Evolutionary conservation across 1,284 basidiomycete genomes (phyloP), one percentile per base, ranked within the genome.

Genomic region (Cryptococcus sp.): DNA sequence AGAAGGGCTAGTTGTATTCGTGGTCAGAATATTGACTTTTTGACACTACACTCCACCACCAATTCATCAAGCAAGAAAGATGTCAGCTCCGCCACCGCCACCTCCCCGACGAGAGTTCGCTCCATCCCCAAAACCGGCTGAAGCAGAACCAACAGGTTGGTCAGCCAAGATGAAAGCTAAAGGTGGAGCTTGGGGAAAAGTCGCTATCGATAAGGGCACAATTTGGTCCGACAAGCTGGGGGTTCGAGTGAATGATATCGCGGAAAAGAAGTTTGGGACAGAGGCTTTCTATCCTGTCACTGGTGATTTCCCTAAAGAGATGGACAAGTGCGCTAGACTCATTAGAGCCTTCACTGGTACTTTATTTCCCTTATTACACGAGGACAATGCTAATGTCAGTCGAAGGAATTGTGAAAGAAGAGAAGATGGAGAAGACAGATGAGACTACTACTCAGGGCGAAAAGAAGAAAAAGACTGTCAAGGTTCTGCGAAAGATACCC

Each of bases 211-310:
- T 13, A 74, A 72, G 53, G 52, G 59, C 4, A 55, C 68, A 14
- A 56, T 57, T 23, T 54, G 66, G 36, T 62, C 57, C 21, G 75
- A 76, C 55, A 70, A 64, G 28, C 45, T 75, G 16, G 75, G 75
- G 2, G 65, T 60, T 10, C 63, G 54, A 40, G 63, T 75, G 47
- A 76, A 76, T 56, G 53, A 54, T 21, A 59, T 69, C 45, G 69
- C 73, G 0, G 73, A 70, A 50, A 69, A 67, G 61, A 53, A 60
- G 37, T 63, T 78, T 4, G 78, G 79, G 3, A 75, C 72, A 9
- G 79, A 81, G 53, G 66, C 76, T 2, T 81, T 81, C 61, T 81
- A 76, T 74, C 80, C 80, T 2, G 73, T 75, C 21, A 75, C 73
- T 7, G 77, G 76, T 40, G 80, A 81, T 54, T 78, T 79, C 45